Evolutionary conservation across 768 basidiomycete genomes (phyloP), one percentile per base, ranked within the genome.

Genomic region (Lactarius pseudohatsudake): DNA sequence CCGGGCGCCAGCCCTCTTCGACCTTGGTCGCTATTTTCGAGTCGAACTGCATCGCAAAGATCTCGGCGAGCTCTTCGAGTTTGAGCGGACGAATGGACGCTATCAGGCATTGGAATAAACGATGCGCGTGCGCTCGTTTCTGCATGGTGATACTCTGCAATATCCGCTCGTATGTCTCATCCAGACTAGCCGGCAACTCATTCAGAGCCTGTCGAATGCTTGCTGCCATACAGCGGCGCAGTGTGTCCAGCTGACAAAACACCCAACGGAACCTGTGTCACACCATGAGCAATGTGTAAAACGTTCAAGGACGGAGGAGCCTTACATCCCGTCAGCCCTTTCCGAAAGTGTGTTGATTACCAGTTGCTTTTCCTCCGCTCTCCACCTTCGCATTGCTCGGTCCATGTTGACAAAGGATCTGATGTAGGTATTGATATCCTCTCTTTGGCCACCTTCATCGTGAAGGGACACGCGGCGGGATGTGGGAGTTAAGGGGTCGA

Each of bases 31-130:
- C 26, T 10, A 30, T 28, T 9, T 34, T 18, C 1, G 18, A 15
- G 28, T 50, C 18, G 13, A 61, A 61, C 13, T 50, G 18, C 1
- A 61, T 30, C 1, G 59, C n/a, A 5, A 61, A 26, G 4, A 61
- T n/a, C 32, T 61, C 59, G 1, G 59, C 59, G n/a, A 61, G 59
- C 30, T 61, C 59, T 47, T 28, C 45, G n/a, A 61, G 43, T 28
- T 20, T 30, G 28, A 61, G 32, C 4, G 59, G 59, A n/a, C 59
- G 59, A 32, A 34, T 13, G 9, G 59, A 47, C 4, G 32, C 28
- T 4, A 34, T n/a, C 20, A 61, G 20, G 18, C 60, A 61, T 15
- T 61, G 43, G 45, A 61, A 61, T 1, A 61, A 20, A 18, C 45
- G 59, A 26, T 61, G 59, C n/a, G 45, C 59, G 13, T 47, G 13